A percentile compares a stretch with the other conserved stretches of the same genome.
Conservation (phyloP, 148 eudicot genomes). For the Mesembryanthemum crystallinum region DNA sequence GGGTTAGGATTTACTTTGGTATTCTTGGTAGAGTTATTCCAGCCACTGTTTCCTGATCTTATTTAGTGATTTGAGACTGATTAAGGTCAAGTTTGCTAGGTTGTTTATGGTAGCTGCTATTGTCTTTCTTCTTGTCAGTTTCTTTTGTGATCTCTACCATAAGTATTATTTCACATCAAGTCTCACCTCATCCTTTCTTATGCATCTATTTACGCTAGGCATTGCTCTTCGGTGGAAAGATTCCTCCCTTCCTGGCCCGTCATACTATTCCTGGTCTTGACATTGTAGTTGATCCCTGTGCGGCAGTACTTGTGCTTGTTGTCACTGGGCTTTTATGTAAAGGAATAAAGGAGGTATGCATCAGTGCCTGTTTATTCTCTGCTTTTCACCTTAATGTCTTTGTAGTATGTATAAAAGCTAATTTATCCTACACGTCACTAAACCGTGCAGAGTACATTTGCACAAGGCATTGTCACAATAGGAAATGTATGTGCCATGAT, state of each 20-base stretch:
- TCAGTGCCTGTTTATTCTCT: too few species aligned
- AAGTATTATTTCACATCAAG: too few species aligned
- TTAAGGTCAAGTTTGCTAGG: not conserved
- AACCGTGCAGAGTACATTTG: constrained; percentile 50
- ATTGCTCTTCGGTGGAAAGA: constrained; percentile 52
- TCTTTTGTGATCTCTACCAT: not conserved
- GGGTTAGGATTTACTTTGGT: not conserved
- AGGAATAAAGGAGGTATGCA: constrained; percentile 61
- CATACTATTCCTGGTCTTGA: constrained; percentile 39
- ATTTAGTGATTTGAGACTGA: not conserved
- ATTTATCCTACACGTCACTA: too few species aligned
- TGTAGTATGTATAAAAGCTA: too few species aligned
- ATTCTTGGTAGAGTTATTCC: not conserved
- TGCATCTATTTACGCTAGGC: constrained; percentile 33
- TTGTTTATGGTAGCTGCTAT: not conserved
- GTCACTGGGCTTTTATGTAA: constrained; percentile 51
- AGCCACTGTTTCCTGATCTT: not conserved
- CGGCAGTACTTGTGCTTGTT: constrained; percentile 43
- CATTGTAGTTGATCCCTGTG: constrained; percentile 56
- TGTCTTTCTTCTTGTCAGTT: not conserved
- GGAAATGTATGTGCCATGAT: constrained; percentile 55
- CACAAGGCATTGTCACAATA: constrained; percentile 47
- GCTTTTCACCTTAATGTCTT: too few species aligned
- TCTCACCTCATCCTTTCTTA: not conserved
- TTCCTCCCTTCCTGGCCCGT: constrained; percentile 53